These are phyloP conservation scores for Xylaria sp. DNA, from an alignment of 2,329 filamentous ascomycete species.

Conservation along the genomic window DNA sequence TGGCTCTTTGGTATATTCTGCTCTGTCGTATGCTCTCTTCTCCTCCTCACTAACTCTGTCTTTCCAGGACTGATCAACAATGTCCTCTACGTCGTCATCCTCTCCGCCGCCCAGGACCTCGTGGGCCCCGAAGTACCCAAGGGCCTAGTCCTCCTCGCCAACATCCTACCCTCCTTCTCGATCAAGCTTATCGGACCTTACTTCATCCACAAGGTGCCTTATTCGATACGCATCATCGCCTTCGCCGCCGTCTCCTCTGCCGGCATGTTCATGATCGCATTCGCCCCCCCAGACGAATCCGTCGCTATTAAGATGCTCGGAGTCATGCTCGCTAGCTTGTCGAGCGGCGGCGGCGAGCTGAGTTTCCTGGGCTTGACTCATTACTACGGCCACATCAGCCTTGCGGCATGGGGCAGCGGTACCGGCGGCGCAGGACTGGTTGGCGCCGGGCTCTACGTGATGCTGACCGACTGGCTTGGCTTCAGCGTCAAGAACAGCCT, in stretches of 20 bases:
- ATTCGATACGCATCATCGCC: conserved; percentile 73
- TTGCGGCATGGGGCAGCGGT: conserved; percentile 91
- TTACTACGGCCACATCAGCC: conserved; percentile 85
- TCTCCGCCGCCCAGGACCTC: conserved; percentile 93
- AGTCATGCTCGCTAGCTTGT: conserved; percentile 82
- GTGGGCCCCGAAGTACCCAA: conserved; percentile 88
- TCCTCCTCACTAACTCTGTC: neutral
- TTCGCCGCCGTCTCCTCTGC: conserved; percentile 77
- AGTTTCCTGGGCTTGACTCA: conserved; percentile 92
- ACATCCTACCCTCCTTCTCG: conserved; percentile 87
- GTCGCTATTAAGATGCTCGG: conserved; percentile 80
- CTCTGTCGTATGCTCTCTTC: neutral
- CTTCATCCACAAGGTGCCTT: conserved; percentile 88
- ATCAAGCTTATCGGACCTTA: conserved; percentile 91
- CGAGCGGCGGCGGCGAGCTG: conserved; percentile 85
- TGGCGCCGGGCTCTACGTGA: conserved; percentile 85
- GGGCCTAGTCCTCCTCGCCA: conserved; percentile 88
- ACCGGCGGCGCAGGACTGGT: conserved; percentile 88
- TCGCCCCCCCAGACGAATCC: conserved; percentile 70
- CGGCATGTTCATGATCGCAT: conserved; percentile 88
- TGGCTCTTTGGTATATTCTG: conserved; percentile 82
- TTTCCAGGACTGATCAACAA: conserved; percentile 85
- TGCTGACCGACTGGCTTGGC: conserved; percentile 80
- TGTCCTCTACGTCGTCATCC: conserved; percentile 95
- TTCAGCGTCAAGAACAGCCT: conserved; percentile 77